Percentiles rank a stretch among this genome's conserved stretches.
phyloP scores from a whole-genome alignment of 2,329 filamentous ascomycete species.

The Aspergillus intermedius region DNA sequence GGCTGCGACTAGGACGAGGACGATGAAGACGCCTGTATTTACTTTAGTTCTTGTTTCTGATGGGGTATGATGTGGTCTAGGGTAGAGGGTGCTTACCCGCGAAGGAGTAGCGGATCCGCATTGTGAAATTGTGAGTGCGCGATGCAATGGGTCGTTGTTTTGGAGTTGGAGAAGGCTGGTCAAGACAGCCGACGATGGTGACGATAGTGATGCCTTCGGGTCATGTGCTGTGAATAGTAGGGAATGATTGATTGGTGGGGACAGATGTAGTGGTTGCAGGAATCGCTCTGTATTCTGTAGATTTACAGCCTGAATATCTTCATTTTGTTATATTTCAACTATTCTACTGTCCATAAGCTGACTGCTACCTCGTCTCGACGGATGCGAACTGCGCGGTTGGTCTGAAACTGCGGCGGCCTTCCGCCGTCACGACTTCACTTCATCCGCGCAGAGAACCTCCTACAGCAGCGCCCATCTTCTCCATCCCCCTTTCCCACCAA shows the following conservation, averaged over 20 bases:
- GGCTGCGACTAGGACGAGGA: slow-evolving; percentile 66
- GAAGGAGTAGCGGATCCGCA: slow-evolving; percentile 84
- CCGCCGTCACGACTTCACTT: slow-evolving; percentile 32
- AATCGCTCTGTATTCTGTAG: no score
- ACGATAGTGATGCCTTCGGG: neutral
- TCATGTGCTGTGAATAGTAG: neutral
- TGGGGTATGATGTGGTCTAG: neutral
- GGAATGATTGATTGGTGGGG: no score
- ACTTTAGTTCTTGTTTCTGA: slow-evolving; percentile 8
- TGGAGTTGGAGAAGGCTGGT: slow-evolving; percentile 6
- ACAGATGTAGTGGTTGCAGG: no score
- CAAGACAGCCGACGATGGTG: neutral
- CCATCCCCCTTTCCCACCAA: slow-evolving; percentile 30
- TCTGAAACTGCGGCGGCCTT: slow-evolving; percentile 24
- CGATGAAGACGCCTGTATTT: slow-evolving; percentile 54
- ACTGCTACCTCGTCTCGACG: neutral
- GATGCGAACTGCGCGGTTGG: slow-evolving; percentile 26
- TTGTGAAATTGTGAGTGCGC: slow-evolving; percentile 32
- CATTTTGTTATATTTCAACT: neutral
- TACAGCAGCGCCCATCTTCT: slow-evolving; percentile 30
- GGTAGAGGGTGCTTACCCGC: slow-evolving; percentile 57
- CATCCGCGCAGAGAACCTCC: slow-evolving; percentile 37
- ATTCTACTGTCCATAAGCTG: neutral
- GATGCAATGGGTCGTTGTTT: slow-evolving; percentile 5
- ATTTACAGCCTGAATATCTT: neutral